phyloP scores from a whole-genome alignment of 139 green algal species.

The Zygnema circumcarinatum region DNA sequence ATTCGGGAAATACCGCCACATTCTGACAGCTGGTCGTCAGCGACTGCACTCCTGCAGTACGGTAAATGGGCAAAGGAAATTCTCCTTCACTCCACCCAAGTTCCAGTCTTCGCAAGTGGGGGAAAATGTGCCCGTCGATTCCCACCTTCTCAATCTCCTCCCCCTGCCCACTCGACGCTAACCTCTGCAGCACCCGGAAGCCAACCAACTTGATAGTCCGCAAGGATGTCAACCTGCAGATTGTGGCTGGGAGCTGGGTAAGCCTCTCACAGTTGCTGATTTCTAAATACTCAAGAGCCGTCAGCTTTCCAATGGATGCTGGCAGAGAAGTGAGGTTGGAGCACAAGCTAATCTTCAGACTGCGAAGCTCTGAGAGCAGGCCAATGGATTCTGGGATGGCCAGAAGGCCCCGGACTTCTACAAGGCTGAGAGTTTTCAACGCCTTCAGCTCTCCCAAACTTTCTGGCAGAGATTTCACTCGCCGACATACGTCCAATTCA shows the following conservation, averaged over 20 bases:
- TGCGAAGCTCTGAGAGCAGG: neutral
- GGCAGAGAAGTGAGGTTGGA: conserved; percentile 23
- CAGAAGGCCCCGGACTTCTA: neutral
- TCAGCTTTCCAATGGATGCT: neutral
- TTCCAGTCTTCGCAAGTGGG: neutral
- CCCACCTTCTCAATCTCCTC: neutral
- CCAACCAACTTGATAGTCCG: conserved; percentile 6
- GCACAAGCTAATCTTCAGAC: conserved; percentile 3
- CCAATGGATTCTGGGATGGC: neutral
- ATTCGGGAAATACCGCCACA: neutral
- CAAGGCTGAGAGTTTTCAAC: neutral
- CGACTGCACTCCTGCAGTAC: neutral
- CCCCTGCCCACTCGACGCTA: neutral
- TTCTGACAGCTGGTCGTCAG: neutral
- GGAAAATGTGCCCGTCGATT: neutral
- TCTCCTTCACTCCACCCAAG: neutral
- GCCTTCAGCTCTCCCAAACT: neutral
- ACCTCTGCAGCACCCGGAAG: neutral
- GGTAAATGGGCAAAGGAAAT: neutral
- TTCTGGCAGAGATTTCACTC: neutral
- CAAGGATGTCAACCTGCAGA: neutral
- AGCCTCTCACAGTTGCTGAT: conserved; percentile 3
- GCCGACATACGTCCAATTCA: neutral
- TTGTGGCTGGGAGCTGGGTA: neutral
- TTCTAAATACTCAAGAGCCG: neutral